Percentiles rank a stretch among this genome's conserved stretches.
These are phyloP conservation scores for Xylariaceae sp. DNA, from an alignment of 2,329 filamentous ascomycete species.

Conservation along the genomic window DNA sequence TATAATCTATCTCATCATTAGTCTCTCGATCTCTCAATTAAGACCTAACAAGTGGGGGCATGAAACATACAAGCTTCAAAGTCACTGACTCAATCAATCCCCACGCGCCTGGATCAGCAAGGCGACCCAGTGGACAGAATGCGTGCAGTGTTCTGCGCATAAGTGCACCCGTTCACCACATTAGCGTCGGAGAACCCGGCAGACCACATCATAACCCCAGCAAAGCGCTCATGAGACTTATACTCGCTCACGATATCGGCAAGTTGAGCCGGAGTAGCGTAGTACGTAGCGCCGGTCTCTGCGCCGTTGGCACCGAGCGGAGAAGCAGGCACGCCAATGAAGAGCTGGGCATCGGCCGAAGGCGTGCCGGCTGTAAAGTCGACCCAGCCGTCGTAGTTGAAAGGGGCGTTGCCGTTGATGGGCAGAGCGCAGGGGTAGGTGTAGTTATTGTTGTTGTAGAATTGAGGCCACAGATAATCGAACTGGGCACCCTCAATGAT, in stretches of 20 bases:
- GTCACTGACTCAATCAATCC: too few relatives aligned
- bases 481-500: conserved; percentile 39
- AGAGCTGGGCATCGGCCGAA: conserved; percentile 38
- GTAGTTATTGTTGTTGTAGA: conserved; percentile 45
- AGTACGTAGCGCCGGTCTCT: conserved; percentile 33
- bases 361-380: conserved; percentile 29
- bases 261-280: conserved; percentile 33
- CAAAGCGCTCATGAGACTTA: conserved; percentile 31
- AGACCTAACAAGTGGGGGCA: too few relatives aligned
- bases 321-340: conserved; percentile 39
- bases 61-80: too few relatives aligned
- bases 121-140: conserved; percentile 35
- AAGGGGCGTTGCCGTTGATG: conserved; percentile 27
- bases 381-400: conserved; percentile 40
- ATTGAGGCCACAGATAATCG: conserved; percentile 45
- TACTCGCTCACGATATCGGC: conserved; percentile 30
- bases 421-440: conserved; percentile 35
- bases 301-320: conserved; percentile 36
- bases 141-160: conserved; percentile 38
- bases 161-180: conserved; percentile 37
- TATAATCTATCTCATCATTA: too few relatives aligned
- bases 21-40: too few relatives aligned
- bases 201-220: conserved; percentile 42
- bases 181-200: conserved; percentile 40
- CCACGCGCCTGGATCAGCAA: conserved; percentile 16